Evolutionary conservation across 2,329 filamentous ascomycete genomes (phyloP).

Genomic region (Sporothrix humicola): DNA sequence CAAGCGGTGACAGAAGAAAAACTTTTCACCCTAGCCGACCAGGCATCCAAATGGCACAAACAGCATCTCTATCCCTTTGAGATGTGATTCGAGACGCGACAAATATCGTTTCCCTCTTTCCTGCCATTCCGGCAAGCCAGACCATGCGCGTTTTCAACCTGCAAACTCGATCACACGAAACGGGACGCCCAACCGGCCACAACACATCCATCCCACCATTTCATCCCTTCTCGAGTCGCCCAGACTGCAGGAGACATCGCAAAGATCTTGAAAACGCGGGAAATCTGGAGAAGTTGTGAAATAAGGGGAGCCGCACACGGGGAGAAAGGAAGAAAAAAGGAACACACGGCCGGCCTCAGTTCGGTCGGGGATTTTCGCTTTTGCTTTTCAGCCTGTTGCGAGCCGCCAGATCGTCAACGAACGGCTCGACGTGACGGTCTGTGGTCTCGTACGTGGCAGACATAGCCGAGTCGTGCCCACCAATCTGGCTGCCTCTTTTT

Average conservation of each 20-base stretch:
- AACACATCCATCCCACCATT: not conserved
- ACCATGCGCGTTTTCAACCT: not conserved
- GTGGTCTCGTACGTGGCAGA: slow-evolving; percentile 30
- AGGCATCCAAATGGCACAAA: not conserved
- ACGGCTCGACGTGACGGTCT: slow-evolving; percentile 30
- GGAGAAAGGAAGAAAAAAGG: slow-evolving; percentile 4
- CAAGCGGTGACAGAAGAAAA: slow-evolving; percentile 14
- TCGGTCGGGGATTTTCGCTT: slow-evolving; percentile 24
- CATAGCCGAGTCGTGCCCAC: slow-evolving; percentile 30
- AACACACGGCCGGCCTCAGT: slow-evolving; percentile 13
- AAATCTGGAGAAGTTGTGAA: slow-evolving; percentile 4
- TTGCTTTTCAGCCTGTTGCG: slow-evolving; percentile 30
- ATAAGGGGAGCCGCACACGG: not conserved
- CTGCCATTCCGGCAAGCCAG: not conserved
- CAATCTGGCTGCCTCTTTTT: slow-evolving; percentile 3
- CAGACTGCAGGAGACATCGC: slow-evolving; percentile 18
- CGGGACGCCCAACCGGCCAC: not conserved
- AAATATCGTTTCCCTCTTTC: not conserved
- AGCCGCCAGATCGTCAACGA: slow-evolving; percentile 31
- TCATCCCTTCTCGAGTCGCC: not conserved
- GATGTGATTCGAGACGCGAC: slow-evolving; percentile 8
- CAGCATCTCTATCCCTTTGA: not conserved
- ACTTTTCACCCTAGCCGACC: slow-evolving; percentile 8
- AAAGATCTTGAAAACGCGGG: not conserved
- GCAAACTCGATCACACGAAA: slow-evolving; percentile 1